Conservation (phyloP, 106 monocot genomes). For the Iris macrosiphon region DNA sequence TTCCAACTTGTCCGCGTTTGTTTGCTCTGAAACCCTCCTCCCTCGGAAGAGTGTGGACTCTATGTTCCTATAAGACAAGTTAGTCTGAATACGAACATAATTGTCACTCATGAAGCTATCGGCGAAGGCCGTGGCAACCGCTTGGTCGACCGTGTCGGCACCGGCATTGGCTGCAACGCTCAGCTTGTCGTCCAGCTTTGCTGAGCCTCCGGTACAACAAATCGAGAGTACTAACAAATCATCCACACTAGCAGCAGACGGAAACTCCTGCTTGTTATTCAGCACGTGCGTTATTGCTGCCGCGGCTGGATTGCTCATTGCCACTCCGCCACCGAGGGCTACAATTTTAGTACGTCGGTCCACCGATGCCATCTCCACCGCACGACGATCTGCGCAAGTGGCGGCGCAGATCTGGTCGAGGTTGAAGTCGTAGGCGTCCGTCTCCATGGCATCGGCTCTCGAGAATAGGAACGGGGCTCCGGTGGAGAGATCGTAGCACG, state of each 20-base stretch:
- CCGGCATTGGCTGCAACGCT: constrained; percentile 15
- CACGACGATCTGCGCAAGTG: constrained; percentile 25
- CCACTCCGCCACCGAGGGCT: constrained; percentile 37
- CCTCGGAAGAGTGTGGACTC: constrained; percentile 35
- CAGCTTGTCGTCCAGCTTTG: constrained; percentile 15
- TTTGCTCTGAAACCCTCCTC: constrained; percentile 13
- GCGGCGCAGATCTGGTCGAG: constrained; percentile 52
- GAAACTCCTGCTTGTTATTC: constrained; percentile 65
- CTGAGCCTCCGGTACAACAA: constrained; percentile 28
- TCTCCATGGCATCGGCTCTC: constrained; percentile 54
- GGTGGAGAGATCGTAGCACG: constrained; percentile 57
- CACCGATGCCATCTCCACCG: constrained; percentile 20
- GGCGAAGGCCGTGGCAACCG: constrained; percentile 56
- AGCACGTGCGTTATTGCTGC: constrained; percentile 71
- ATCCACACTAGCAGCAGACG: constrained; percentile 28
- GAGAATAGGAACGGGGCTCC: constrained; percentile 61
- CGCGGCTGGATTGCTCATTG: constrained; percentile 46
- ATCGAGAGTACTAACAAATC: constrained; percentile 50
- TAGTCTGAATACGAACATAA: constrained; percentile 63
- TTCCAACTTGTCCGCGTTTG: constrained; percentile 20
- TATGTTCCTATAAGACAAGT: too few relatives aligned
- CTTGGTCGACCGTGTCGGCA: constrained; percentile 66
- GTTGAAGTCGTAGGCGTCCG: constrained; percentile 41
- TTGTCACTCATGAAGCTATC: constrained; percentile 35
- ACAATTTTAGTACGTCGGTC: constrained; percentile 22